Conservation (phyloP, 352 stramenopile species). For the Phytophthora chlamydospora region DNA sequence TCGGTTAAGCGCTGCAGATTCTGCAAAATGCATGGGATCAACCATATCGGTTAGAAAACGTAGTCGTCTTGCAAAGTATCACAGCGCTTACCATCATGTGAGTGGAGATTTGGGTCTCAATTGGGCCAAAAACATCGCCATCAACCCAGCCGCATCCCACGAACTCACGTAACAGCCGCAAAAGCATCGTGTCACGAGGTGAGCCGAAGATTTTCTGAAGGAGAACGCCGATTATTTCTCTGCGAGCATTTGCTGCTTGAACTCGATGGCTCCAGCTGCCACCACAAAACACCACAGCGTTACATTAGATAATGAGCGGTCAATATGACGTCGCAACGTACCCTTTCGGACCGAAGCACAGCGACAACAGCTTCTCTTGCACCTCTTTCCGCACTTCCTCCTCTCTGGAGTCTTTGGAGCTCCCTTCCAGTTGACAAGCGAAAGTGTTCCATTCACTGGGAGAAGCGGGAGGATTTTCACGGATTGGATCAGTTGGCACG, state of each 20-base stretch:
- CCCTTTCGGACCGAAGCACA: constrained; percentile 40
- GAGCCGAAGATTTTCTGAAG: constrained; percentile 51
- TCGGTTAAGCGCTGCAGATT: constrained; percentile 50
- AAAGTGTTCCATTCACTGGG: constrained; percentile 26
- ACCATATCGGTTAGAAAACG: constrained; percentile 3
- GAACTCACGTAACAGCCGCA: constrained; percentile 55
- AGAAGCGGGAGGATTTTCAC: constrained; percentile 1
- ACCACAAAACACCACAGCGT: neutral
- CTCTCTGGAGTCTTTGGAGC: neutral
- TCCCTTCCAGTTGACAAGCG: neutral
- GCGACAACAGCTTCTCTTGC: constrained; percentile 37
- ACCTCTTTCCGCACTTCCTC: constrained; percentile 9
- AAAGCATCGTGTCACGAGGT: constrained; percentile 45
- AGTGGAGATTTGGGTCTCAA: constrained; percentile 29
- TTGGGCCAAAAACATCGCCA: constrained; percentile 18
- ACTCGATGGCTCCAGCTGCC: constrained; percentile 43
- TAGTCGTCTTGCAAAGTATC: neutral
- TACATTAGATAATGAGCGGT: neutral
- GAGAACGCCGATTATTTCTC: constrained; percentile 33
- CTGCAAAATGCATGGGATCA: constrained; percentile 25
- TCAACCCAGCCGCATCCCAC: constrained; percentile 41
- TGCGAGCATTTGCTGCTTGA: constrained; percentile 11
- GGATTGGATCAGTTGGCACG: constrained; percentile 1
- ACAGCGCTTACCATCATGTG: constrained; percentile 48
- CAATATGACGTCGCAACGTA: constrained; percentile 23